These are phyloP conservation scores for Sphenostylis stenocarpa DNA, from an alignment of 306 rosid genomes.

Conservation along the genomic window DNA sequence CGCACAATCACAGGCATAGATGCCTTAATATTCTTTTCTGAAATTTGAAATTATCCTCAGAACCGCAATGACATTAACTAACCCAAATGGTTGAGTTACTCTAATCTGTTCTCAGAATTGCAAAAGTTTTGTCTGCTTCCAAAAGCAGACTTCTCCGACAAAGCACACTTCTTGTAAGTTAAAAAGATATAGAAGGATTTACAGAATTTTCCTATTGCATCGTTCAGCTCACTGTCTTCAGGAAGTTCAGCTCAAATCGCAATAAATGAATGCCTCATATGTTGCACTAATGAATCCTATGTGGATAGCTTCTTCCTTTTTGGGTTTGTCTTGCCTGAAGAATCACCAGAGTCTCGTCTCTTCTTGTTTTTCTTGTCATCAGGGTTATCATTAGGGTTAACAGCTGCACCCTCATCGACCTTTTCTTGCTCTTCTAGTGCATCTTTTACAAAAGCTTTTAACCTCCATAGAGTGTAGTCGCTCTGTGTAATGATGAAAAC, in stretches of 20 bases:
- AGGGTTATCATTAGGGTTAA: conserved; percentile 29
- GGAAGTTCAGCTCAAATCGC: not conserved
- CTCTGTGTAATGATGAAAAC: conserved; percentile 44
- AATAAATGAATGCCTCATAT: not conserved
- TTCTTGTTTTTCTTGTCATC: conserved; percentile 55
- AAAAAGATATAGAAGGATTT: not conserved
- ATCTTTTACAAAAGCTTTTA: conserved; percentile 65
- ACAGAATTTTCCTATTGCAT: not conserved
- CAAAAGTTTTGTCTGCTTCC: not conserved
- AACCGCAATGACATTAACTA: not conserved
- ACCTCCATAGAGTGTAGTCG: conserved; percentile 73
- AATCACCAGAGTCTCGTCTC: conserved; percentile 48
- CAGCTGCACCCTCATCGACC: conserved; percentile 24
- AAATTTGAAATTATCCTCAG: not conserved
- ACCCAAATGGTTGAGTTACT: not conserved
- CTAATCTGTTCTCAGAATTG: not conserved
- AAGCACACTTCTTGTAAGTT: not conserved
- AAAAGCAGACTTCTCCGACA: not conserved
- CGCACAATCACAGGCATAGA: not conserved
- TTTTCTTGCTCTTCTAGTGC: conserved; percentile 53
- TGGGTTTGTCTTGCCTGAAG: conserved; percentile 47
- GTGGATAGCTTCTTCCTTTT: conserved; percentile 57
- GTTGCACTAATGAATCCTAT: conserved; percentile 22
- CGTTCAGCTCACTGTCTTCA: not conserved
- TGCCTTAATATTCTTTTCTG: not conserved